Percentiles rank a stretch among this genome's conserved stretches.
Evolutionary conservation across 108 stramenopile genomes (phyloP).

Genomic region (Cylindrotheca fusiformis): DNA sequence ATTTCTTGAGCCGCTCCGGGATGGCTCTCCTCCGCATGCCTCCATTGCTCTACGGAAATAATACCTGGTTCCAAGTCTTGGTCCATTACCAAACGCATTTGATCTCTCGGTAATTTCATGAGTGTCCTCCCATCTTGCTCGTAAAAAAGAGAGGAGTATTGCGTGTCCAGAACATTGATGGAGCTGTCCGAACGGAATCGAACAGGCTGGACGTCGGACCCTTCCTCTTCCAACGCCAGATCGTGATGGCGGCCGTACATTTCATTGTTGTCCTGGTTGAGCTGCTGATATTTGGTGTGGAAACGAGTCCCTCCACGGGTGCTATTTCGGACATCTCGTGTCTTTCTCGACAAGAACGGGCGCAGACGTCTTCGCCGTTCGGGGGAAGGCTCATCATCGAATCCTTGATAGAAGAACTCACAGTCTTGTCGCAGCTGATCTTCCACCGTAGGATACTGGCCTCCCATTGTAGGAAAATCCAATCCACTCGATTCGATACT

Average conservation of each 20-base stretch:
- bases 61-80: constrained; percentile 54
- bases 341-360: constrained; percentile 7
- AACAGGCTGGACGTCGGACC: background rate
- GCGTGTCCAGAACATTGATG: constrained; percentile 3
- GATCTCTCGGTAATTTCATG: constrained; percentile 51
- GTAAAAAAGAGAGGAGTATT: constrained; percentile 27
- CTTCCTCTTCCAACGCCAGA: constrained; percentile 8
- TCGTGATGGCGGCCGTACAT: constrained; percentile 7
- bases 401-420: constrained; percentile 44
- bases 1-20: background rate
- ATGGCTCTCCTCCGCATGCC: constrained; percentile 11
- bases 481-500: too few relatives aligned
- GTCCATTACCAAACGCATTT: constrained; percentile 57
- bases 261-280: constrained; percentile 29
- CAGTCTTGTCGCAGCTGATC: constrained; percentile 38
- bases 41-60: constrained; percentile 51
- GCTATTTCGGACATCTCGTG: background rate
- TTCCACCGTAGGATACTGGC: constrained; percentile 8
- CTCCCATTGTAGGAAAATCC: background rate
- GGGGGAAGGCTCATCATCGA: constrained; percentile 20
- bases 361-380: background rate
- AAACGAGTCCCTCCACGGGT: constrained; percentile 20
- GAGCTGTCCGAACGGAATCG: constrained; percentile 3
- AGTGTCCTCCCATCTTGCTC: constrained; percentile 37
- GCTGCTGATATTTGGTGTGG: constrained; percentile 28